A percentile compares a stretch with the other conserved stretches of the same genome.
Evolutionary conservation across 805 yeast species (phyloP).

Genomic region (Sugiyamaella valdiviana): DNA sequence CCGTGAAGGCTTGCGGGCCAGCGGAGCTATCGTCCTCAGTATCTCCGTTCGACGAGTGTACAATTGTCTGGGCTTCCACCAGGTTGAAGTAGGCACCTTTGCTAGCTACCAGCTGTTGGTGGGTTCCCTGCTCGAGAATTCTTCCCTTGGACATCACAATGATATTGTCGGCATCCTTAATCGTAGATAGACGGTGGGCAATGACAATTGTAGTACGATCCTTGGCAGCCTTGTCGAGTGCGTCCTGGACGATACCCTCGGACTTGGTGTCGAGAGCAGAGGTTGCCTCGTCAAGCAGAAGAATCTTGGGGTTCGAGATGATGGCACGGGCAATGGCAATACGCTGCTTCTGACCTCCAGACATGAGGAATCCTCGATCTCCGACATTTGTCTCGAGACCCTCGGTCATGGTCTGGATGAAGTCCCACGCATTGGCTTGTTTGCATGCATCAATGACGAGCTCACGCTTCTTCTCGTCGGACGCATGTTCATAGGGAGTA

Average conservation of each 20-base stretch:
- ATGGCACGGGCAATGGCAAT: slow-evolving; percentile 61
- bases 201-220: slow-evolving; percentile 48
- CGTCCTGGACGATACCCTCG: slow-evolving; percentile 39
- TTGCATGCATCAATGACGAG: slow-evolving; percentile 34
- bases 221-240: slow-evolving; percentile 33
- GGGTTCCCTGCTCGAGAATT: slow-evolving; percentile 44
- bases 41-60: slow-evolving; percentile 8
- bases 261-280: slow-evolving; percentile 46
- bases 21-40: slow-evolving; percentile 6
- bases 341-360: slow-evolving; percentile 65
- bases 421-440: slow-evolving; percentile 37
- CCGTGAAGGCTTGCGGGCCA: slow-evolving; percentile 6
- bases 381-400: slow-evolving; percentile 73
- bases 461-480: slow-evolving; percentile 34
- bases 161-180: slow-evolving; percentile 49
- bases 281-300: slow-evolving; percentile 55
- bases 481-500: slow-evolving; percentile 51
- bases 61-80: slow-evolving; percentile 35
- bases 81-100: slow-evolving; percentile 29
- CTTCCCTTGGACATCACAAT: slow-evolving; percentile 47
- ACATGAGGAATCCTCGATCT: slow-evolving; percentile 48
- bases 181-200: slow-evolving; percentile 54
- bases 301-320: slow-evolving; percentile 49
- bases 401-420: slow-evolving; percentile 58
- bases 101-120: slow-evolving; percentile 31